phyloP scores from a whole-genome alignment of 2,329 filamentous ascomycete genomes.

The Knoxdaviesia capensis region DNA sequence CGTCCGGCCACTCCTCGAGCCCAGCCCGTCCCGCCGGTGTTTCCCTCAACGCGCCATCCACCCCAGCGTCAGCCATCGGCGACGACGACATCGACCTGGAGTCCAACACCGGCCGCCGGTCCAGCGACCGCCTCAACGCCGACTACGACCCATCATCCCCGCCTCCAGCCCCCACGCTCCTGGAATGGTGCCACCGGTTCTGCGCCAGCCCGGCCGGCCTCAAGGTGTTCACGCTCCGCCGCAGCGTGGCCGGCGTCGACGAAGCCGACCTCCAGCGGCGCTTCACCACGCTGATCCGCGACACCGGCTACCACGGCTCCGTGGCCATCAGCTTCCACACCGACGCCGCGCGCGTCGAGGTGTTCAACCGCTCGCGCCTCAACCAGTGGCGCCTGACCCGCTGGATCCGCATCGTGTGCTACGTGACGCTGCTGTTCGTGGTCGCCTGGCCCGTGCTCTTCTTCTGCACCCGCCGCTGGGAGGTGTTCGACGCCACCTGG shows the following conservation, averaged over 20 bases:
- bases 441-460: slow-evolving; percentile 52
- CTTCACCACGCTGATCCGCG: slow-evolving; percentile 34
- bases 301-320: slow-evolving; percentile 47
- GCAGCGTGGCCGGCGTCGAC: slow-evolving; percentile 40
- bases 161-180: slow-evolving; percentile 1
- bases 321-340: slow-evolving; percentile 39
- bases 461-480: slow-evolving; percentile 45
- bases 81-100: no score
- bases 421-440: slow-evolving; percentile 45
- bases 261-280: slow-evolving; percentile 26
- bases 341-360: slow-evolving; percentile 32
- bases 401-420: slow-evolving; percentile 46
- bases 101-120: slow-evolving; percentile 4
- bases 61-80: no score
- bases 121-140: slow-evolving; percentile 19
- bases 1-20: no score
- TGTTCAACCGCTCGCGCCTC: slow-evolving; percentile 40
- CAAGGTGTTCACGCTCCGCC: slow-evolving; percentile 31
- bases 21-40: no score
- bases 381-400: slow-evolving; percentile 43
- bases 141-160: slow-evolving; percentile 6
- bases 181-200: slow-evolving; percentile 49
- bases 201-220: slow-evolving; percentile 33
- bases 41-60: no score
- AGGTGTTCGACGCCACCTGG: slow-evolving; percentile 43